Conservation (phyloP, 2,329 filamentous ascomycete genomes). For the Stromatinia cepivora region DNA sequence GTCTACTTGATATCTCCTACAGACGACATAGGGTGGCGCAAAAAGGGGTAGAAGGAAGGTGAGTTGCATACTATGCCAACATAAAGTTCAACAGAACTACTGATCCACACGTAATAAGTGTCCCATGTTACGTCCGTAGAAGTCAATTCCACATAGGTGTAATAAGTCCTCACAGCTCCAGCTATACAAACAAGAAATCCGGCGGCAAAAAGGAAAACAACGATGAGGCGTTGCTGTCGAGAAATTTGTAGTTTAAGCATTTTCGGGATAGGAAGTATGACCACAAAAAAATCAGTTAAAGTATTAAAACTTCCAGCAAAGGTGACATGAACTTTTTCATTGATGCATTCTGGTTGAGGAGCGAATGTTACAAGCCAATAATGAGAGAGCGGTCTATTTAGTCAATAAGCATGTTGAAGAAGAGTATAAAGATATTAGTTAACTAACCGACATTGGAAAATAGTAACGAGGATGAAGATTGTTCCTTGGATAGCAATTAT, state of each 20-base stretch:
- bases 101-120: constrained; percentile 40
- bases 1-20: neutral
- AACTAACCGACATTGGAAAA: constrained; percentile 46
- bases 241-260: constrained; percentile 49
- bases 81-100: constrained; percentile 44
- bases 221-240: constrained; percentile 47
- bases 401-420: neutral
- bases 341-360: constrained; percentile 45
- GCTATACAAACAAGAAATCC: constrained; percentile 48
- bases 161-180: constrained; percentile 43
- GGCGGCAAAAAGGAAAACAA: constrained; percentile 51
- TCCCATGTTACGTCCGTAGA: constrained; percentile 42
- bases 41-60: too few relatives aligned
- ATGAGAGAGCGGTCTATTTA: constrained; percentile 41
- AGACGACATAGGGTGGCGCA: neutral
- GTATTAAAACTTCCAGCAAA: constrained; percentile 59
- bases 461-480: constrained; percentile 41
- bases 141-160: constrained; percentile 37
- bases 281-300: constrained; percentile 55
- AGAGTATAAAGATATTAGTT: neutral
- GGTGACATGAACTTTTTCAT: constrained; percentile 52
- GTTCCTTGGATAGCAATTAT: constrained; percentile 39
- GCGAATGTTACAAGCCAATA: constrained; percentile 42
- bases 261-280: constrained; percentile 51
- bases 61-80: constrained; percentile 45